Evolutionary conservation across 331 rosid species (phyloP), one percentile per base, ranked within the genome.

Genomic region (Phaseolus coccineus): DNA sequence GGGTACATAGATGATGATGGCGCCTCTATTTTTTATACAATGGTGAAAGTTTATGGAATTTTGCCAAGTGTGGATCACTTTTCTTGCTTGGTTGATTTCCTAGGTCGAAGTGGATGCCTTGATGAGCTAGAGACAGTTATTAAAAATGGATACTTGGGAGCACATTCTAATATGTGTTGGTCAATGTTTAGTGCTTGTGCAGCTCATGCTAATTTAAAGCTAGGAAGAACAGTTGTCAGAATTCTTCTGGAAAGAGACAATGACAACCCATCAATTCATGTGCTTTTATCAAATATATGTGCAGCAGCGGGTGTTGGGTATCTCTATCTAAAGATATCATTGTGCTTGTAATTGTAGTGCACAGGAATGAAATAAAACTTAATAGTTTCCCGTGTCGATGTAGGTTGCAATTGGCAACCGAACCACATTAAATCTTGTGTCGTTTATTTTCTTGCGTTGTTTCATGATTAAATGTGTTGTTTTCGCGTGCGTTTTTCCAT

Each of bases 101-200:
- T 91, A 4, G 92, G 96, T 67, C 94, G 96, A 31, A 84, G 84
- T 24, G 96, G 95, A 67, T 84, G 89, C 78, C 88, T 93, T 58
- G 92, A 91, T 12, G 94, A 91, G 83, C 93, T 91, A 7, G 91
- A 91, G 85, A 86, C 67, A 46, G 83, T 90, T 47, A 82, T 90
- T 66, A 73, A 83, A 74, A 76, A 83, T 75, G 81, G 87, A 79
- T 73, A 63, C 46, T 84, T 88, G 53, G 83, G 87, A 76, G 84
- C 88, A 52, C 89, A 91, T 79, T 77, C 93, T 35, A 83, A 88
- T 59, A 85, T 91, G 8, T 93, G 88, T 85, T 91, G 97, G 98
- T 79, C 96, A 27, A 80, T 93, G 85, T 87, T 93, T 69, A 90
- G 98, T 83, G 94, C 97, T 15, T 93, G 97, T 82, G 97, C 95